Conservation (phyloP, 1,284 basidiomycete species). For the Cronartium quercuum region DNA sequence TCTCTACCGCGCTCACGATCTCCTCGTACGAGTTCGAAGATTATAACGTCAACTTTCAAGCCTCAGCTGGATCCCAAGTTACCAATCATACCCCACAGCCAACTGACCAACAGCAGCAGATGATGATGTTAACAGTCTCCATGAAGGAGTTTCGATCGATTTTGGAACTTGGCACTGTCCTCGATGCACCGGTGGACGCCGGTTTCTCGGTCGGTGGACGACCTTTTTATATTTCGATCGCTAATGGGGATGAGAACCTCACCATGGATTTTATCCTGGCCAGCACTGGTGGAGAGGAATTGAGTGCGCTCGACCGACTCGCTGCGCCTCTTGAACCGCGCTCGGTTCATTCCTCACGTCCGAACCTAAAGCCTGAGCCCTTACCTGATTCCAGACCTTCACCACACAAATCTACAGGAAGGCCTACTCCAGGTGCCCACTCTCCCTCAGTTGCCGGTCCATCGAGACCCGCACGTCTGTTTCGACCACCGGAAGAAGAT, state of each 20-base stretch:
- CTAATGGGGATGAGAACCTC: conserved; percentile 3
- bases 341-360: neutral
- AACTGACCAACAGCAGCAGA: neutral
- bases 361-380: neutral
- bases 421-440: neutral
- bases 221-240: conserved; percentile 32
- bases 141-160: conserved; percentile 35
- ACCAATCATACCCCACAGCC: neutral
- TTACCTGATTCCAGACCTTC: neutral
- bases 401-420: neutral
- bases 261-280: conserved; percentile 27
- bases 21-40: conserved; percentile 16
- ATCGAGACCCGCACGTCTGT: neutral
- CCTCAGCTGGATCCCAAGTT: too few species aligned
- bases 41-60: conserved; percentile 10
- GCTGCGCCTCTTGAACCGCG: neutral
- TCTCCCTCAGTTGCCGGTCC: neutral
- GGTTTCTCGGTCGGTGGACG: conserved; percentile 25
- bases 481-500: neutral
- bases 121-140: conserved; percentile 23
- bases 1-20: conserved; percentile 18
- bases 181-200: conserved; percentile 19
- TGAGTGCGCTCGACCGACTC: neutral
- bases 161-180: conserved; percentile 15
- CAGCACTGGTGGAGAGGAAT: conserved; percentile 21